These are phyloP conservation scores for Zizania palustris DNA, from an alignment of 202 grass and related monocot species.

Conservation along the genomic window DNA sequence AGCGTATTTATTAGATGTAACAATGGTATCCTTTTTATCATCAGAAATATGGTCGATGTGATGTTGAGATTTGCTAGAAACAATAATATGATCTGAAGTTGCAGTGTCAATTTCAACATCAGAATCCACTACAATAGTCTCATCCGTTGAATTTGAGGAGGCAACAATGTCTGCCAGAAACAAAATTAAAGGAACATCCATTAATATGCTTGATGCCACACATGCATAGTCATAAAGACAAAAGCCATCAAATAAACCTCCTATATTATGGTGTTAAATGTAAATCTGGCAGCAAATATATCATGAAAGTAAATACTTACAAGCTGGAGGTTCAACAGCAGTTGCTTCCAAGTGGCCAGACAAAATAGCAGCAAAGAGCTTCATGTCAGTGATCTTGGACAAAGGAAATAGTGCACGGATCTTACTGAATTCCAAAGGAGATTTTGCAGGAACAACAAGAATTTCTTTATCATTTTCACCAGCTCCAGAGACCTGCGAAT, in stretches of 20 bases:
- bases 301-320: constrained; percentile 56
- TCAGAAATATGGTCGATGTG: constrained; percentile 37
- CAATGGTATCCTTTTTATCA: constrained; percentile 42
- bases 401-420: constrained; percentile 61
- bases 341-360: constrained; percentile 72
- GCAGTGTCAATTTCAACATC: constrained; percentile 87
- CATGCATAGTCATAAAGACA: constrained; percentile 6
- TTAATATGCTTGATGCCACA: constrained; percentile 5
- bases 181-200: constrained; percentile 19
- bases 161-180: constrained; percentile 67
- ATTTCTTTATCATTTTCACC: constrained; percentile 70
- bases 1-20: constrained; percentile 35
- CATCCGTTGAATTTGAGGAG: constrained; percentile 81
- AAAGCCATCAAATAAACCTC: constrained; percentile 2
- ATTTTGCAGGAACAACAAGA: constrained; percentile 77
- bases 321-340: constrained; percentile 80
- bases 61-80: constrained; percentile 40
- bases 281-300: background rate
- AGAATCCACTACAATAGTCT: constrained; percentile 85
- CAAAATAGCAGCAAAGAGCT: constrained; percentile 76
- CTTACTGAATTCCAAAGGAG: constrained; percentile 71
- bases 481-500: constrained; percentile 63
- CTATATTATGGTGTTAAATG: background rate
- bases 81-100: constrained; percentile 55
- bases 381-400: constrained; percentile 78